phyloP scores from a whole-genome alignment of 768 basidiomycete genomes.

The Myochromella boudieri region DNA sequence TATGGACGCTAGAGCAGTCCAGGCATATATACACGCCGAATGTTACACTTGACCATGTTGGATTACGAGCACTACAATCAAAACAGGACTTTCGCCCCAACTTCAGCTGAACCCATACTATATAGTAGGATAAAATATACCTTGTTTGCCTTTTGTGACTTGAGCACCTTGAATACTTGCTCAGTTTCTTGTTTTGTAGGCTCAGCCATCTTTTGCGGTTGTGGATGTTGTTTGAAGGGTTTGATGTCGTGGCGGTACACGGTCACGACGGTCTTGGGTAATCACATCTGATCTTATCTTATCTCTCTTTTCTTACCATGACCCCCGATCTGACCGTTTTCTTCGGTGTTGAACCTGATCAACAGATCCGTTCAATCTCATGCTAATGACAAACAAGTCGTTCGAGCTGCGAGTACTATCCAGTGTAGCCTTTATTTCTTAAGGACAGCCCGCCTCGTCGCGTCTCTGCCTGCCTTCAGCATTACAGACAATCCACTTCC shows the following conservation, averaged over 20 bases:
- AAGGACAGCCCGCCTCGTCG: constrained; percentile 67
- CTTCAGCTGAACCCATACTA: background rate
- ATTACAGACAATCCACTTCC: constrained; percentile 81
- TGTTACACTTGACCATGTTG: constrained; percentile 96
- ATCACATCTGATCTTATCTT: constrained; percentile 15
- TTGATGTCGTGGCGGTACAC: constrained; percentile 32
- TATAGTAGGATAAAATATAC: constrained; percentile 32
- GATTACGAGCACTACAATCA: constrained; percentile 93
- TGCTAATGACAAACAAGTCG: too few relatives aligned
- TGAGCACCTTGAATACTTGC: constrained; percentile 80
- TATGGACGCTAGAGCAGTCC: constrained; percentile 92
- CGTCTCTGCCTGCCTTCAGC: constrained; percentile 90
- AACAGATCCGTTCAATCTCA: too few relatives aligned
- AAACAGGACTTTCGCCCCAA: constrained; percentile 59
- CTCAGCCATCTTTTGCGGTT: constrained; percentile 53
- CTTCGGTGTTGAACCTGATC: too few relatives aligned
- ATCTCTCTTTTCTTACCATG: too few relatives aligned
- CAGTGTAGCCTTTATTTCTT: too few relatives aligned
- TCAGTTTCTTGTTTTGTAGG: constrained; percentile 87
- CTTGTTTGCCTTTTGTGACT: constrained; percentile 87
- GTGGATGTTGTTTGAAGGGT: constrained; percentile 18
- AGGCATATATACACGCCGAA: constrained; percentile 97
- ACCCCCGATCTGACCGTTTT: too few relatives aligned
- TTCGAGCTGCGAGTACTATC: too few relatives aligned
- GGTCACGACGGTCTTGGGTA: constrained; percentile 3